Base-by-base conservation (phyloP, 1,139 yeast species). In the Lodderomyces theae region DNA sequence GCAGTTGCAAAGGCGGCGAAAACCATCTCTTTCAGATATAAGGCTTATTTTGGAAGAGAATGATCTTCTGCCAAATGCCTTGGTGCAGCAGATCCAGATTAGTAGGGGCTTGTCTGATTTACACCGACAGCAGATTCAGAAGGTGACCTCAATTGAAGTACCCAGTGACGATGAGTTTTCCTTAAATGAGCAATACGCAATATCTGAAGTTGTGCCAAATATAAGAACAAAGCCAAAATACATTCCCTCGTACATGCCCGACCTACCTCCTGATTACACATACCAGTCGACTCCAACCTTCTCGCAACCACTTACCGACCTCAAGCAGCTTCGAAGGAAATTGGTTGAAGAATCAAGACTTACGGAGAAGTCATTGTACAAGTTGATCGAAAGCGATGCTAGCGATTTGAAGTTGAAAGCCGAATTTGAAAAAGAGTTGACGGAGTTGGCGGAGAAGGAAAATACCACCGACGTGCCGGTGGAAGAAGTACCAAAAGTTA, bases 241-340 rank as follows among this genome's bases (percentile, higher is more conserved):
- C 50, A 73, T 86, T 4, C 95, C 95, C 0, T 53, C 64, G 4
- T 88, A 88, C 80, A 66, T 90, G 53, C 97, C 97, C 0, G 81
- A 80, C 17, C 70, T 89, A 29, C 97, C 97, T 1, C 96, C 97
- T 0, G 96, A 87, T 53, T 94, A 89, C 60, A 90, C 97, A 0
- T 90, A 84, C 57, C 81, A 79, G 60, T 74, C 79, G 40, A 86
- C 96, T 0, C 84, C 95, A 0, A 72, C 74, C 46, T 87, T 71
- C 56, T 72, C 80, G 47, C 69, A 78, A 23, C 69, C 83, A 15
- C 63, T 82, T n/a, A 76, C 82, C 0, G 94, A 87, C 56, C 87
- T 90, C 51, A 78, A 84, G 47, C 69, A 77, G 43, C 72, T 90
- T 39, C 68, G 94, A 47, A 75, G 85, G 44, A 77, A 77, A 52